A percentile compares a stretch with the other conserved stretches of the same genome.
These are phyloP conservation scores for Tolypocladium guangdongense DNA, from an alignment of 2,329 filamentous ascomycete species.

Conservation along the genomic window DNA sequence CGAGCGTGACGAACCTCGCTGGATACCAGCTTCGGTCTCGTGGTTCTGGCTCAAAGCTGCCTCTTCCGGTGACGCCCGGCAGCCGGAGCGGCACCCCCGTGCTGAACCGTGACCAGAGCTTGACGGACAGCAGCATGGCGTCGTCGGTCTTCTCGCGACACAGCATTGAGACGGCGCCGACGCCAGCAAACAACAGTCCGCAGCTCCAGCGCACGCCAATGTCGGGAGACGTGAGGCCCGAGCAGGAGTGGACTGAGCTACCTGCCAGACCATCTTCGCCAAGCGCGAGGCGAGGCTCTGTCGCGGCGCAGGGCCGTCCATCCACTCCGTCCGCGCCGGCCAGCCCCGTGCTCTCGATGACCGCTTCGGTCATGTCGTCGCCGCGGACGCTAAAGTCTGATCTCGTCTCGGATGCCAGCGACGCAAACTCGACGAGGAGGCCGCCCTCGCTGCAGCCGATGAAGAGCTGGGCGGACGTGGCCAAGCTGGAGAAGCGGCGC, in stretches of 20 bases:
- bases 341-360: conserved; percentile 14
- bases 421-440: conserved; percentile 7
- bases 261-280: conserved; percentile 4
- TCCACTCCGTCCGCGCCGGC: conserved; percentile 6
- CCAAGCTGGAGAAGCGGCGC: conserved; percentile 12
- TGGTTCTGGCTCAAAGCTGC: conserved; percentile 26
- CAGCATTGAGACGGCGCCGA: conserved; percentile 23
- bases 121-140: conserved; percentile 31
- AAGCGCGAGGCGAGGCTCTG: not conserved
- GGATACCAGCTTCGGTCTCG: conserved; percentile 21
- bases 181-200: conserved; percentile 19
- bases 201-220: conserved; percentile 9
- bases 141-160: conserved; percentile 29
- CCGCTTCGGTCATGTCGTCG: conserved; percentile 20
- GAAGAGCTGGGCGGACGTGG: conserved; percentile 31
- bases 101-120: conserved; percentile 23
- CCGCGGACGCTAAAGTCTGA: conserved; percentile 12
- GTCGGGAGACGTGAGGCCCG: conserved; percentile 5
- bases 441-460: conserved; percentile 21
- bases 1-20: conserved; percentile 14
- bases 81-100: conserved; percentile 24
- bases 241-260: conserved; percentile 14
- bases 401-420: conserved; percentile 4
- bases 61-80: conserved; percentile 24
- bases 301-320: not conserved